These are phyloP conservation scores for Epichloe festucae DNA, from an alignment of 2,329 filamentous ascomycete genomes.

Conservation along the genomic window DNA sequence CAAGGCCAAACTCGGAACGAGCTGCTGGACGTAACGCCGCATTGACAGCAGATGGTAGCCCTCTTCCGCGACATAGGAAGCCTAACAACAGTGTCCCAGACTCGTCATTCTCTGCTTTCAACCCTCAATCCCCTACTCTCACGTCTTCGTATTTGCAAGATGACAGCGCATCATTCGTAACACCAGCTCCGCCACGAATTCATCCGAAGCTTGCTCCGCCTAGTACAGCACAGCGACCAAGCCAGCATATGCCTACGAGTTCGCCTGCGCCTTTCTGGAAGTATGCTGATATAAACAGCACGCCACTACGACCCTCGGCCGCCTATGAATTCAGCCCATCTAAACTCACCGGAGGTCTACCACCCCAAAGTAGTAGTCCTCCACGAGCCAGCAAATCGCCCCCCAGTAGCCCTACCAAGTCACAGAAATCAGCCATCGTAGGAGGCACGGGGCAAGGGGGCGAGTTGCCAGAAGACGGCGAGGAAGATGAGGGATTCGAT, in stretches of 20 bases:
- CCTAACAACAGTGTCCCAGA: slow-evolving; percentile 17
- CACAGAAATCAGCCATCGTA: slow-evolving; percentile 19
- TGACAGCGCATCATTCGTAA: slow-evolving; percentile 49
- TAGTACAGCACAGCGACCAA: slow-evolving; percentile 68
- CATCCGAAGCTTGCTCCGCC: slow-evolving; percentile 66
- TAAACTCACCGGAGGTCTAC: slow-evolving; percentile 29
- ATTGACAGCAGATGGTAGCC: slow-evolving; percentile 44
- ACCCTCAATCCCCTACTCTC: slow-evolving; percentile 46
- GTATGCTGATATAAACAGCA: slow-evolving; percentile 65
- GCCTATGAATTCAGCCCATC: slow-evolving; percentile 47
- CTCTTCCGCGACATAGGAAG: slow-evolving; percentile 44
- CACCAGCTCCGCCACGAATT: slow-evolving; percentile 59
- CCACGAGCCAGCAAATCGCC: slow-evolving; percentile 37
- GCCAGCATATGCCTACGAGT: slow-evolving; percentile 74
- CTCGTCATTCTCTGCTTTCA: slow-evolving; percentile 34
- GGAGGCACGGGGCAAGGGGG: slow-evolving; percentile 8
- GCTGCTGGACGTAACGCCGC: slow-evolving; percentile 21
- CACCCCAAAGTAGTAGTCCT: slow-evolving; percentile 47
- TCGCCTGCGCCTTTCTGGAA: slow-evolving; percentile 84
- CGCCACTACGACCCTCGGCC: slow-evolving; percentile 42
- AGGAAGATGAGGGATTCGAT: slow-evolving; percentile 43
- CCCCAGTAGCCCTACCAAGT: slow-evolving; percentile 37
- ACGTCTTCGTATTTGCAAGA: slow-evolving; percentile 51
- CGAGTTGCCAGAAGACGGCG: slow-evolving; percentile 19
- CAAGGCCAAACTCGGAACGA: slow-evolving; percentile 37